Evolutionary conservation across 1,284 basidiomycete genomes (phyloP), one percentile per base, ranked within the genome.

Genomic region (Bjerkandera adusta): DNA sequence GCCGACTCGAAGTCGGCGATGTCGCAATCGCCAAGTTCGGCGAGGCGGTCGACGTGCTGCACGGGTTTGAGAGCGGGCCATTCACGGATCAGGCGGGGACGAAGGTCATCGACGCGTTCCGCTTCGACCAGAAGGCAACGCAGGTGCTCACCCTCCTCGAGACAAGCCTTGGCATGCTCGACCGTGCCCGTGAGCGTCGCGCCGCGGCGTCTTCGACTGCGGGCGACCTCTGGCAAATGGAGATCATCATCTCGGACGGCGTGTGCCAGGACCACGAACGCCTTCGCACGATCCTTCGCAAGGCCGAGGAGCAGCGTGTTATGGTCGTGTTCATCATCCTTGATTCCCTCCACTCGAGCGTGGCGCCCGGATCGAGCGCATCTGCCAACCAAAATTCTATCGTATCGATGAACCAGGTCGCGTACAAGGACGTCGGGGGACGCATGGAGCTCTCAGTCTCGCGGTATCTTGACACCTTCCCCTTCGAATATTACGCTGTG

Each of bases 241-340:
- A 97, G 67, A 94, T 99, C 69, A 97, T 99, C 75, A 93, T 99
- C 54, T 98, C 95, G 15, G 97, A 99, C 64, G 97, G 97, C 25
- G 91, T 98, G 55, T 98, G 95, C 65, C 93, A 98, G 67, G 92
- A 98, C 63, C 95, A 98, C 64, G 90, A 93, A 37, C 75, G 77
- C 55, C 73, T 99, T 39, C 81, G 88, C 27, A 84, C 85, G 2
- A 69, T 94, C 27, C 71, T 99, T 26, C 79, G 97, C 33, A 83
- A 82, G 56, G 97, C 96, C 1, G 82, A 89, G 54, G 94, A 94
- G 61, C 90, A 96, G 65, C 79, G 89, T 16, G 87, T 99, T 56
- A 89, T 99, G 88, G 80, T 99, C 45, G 96, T 99, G 43, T 99
- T 99, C 74, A 83, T 99, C 64, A 82, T 99, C 53, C 76, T 99